Evolutionary conservation across 768 basidiomycete species (phyloP).

Genomic region (Lactarius vividus): DNA sequence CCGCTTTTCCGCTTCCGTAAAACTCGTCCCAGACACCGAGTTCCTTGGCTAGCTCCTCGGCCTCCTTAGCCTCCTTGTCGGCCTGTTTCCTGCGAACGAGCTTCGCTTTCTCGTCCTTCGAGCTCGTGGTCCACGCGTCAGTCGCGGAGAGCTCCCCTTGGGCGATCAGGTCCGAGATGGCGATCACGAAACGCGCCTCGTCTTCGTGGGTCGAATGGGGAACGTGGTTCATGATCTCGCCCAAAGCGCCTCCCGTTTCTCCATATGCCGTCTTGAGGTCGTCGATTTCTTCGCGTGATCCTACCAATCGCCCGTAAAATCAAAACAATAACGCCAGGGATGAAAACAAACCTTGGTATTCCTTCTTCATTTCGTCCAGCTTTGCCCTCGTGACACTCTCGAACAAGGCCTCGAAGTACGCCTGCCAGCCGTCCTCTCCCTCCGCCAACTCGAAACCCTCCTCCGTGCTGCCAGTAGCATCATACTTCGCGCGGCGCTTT

Average conservation of each 20-base stretch:
- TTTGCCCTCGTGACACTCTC: conserved; percentile 81
- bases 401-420: conserved; percentile 90
- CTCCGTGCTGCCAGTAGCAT: conserved; percentile 80
- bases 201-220: conserved; percentile 84
- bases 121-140: conserved; percentile 62
- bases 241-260: conserved; percentile 70
- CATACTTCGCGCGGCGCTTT: conserved; percentile 72
- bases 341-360: conserved; percentile 74
- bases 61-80: conserved; percentile 78
- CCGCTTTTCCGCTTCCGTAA: conserved; percentile 71
- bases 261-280: conserved; percentile 78
- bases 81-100: conserved; percentile 70
- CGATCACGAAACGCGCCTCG: conserved; percentile 75
- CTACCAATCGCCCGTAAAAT: conserved; percentile 41
- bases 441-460: conserved; percentile 69
- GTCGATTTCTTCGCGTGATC: conserved; percentile 77
- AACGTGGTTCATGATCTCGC: conserved; percentile 77
- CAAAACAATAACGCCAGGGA: background rate
- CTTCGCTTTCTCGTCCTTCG: conserved; percentile 78
- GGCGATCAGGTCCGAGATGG: conserved; percentile 65
- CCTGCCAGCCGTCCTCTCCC: conserved; percentile 89
- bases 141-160: conserved; percentile 55
- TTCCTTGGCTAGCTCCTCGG: conserved; percentile 79
- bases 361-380: conserved; percentile 90
- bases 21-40: conserved; percentile 95